Conservation (phyloP, 2,329 filamentous ascomycete genomes). For the Leptographium wingfieldii region DNA sequence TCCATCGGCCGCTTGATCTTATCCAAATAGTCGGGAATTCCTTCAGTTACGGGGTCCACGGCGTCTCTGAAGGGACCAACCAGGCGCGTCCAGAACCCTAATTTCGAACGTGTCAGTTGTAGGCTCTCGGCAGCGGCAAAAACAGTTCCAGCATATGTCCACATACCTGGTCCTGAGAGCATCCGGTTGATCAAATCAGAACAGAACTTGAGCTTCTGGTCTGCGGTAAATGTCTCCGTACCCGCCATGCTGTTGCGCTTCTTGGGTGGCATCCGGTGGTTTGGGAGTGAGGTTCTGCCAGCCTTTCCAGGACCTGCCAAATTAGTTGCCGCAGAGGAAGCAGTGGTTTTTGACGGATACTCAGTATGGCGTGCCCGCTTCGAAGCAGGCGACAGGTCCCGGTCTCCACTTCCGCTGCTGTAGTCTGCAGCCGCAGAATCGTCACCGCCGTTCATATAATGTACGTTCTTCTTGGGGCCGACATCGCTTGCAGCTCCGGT, state of each 20-base stretch:
- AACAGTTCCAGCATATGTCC: neutral
- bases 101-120: neutral
- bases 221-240: conserved; percentile 20
- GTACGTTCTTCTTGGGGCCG: conserved; percentile 29
- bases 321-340: neutral
- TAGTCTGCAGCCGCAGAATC: conserved; percentile 22
- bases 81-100: conserved; percentile 54
- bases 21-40: conserved; percentile 48
- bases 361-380: conserved; percentile 32
- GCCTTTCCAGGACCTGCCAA: conserved; percentile 11
- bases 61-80: conserved; percentile 49
- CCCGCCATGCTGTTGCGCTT: conserved; percentile 13
- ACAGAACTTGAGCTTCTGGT: conserved; percentile 44
- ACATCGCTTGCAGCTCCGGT: conserved; percentile 11
- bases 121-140: neutral
- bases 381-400: conserved; percentile 12
- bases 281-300: conserved; percentile 19
- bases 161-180: conserved; percentile 47
- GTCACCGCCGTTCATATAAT: conserved; percentile 32
- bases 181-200: conserved; percentile 44
- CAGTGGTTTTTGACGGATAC: neutral
- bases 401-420: conserved; percentile 14
- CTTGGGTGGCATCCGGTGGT: neutral
- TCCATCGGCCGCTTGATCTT: conserved; percentile 52
- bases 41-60: conserved; percentile 40